Evolutionary conservation across 495 filamentous ascomycete species (phyloP), one percentile per base, ranked within the genome.

Genomic region (Cercophora sp.): DNA sequence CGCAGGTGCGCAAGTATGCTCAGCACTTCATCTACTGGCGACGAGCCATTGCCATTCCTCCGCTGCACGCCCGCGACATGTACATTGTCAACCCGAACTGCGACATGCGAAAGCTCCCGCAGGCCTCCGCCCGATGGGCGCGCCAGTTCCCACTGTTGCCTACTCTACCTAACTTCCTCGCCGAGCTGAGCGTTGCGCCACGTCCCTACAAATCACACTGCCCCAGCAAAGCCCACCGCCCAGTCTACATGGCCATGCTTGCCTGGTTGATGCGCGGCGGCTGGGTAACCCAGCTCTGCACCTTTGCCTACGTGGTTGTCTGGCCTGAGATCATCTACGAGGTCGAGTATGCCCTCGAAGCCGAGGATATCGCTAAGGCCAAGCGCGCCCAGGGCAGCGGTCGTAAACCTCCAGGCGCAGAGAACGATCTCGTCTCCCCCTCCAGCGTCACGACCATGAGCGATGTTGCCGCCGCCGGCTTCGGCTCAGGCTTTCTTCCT

Each of bases 1-100:
- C 79, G 4, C 87, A 93, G 29, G 86, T 96, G 54, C 87, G 91
- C 51, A 80, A 86, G 61, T 82, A 94, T 42, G 89, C 91, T 9
- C 84, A 87, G 39, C 92, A 97, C 69, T 83, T 98, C 44, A 89
- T 97, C 35, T 94, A 92, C 71, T 96, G 91, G 90, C 81, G 93
- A 25, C 85, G 89, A 44, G 93, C 91, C 29, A 86, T 92, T 31
- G 85, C 91, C 24, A 95, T 98, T 51, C 88, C 90, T 9, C 93
- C 93, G 1, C 79, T 97, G 11, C 89, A 96, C 57, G 86, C 85
- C 27, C 76, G 91, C 26, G 89, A 97, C 64, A 89, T 83, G n/a
- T 98, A 96, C 67, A 86, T 96, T 22, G 83, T 96, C 25, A 93
- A 87, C 19, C 93, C 92, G 0, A 96, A 96, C 65, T 91, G 89